Base-by-base conservation (phyloP, 2,329 filamentous ascomycete species). In the Botryotinia narcissicola region DNA sequence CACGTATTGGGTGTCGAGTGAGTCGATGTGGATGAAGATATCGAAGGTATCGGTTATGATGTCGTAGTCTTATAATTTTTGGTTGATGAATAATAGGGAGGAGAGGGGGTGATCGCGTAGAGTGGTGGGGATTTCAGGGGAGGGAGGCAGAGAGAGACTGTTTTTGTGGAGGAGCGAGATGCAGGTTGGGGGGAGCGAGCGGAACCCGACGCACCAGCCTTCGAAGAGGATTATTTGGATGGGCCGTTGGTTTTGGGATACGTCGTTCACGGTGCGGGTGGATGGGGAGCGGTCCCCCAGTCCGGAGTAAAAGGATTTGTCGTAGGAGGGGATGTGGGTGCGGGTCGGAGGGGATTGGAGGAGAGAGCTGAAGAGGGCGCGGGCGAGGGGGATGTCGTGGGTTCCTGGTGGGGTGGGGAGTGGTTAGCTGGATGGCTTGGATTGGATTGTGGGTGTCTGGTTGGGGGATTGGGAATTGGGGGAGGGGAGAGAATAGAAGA, bases 171-270 rank as follows among this genome's bases (percentile, higher is more conserved):
- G 88, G 42, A 78, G 74, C 73, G 83, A 80, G 2, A 92, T 77
- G 0, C 83, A 83, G 0, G 80, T 77, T 1, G 85, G 81, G 29
- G 83, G 78, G 35, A 91, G 82, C 0, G 90, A 83, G 14, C 87
- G 86, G 80, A 93, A 93, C 0, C 91, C 91, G 3, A 93, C 87
- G 80, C 89, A 92, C 91, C 91, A 93, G 2, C 91, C 91, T 81
- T 93, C 91, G 75, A 93, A 91, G 37, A 93, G 86, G 0, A 93
- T 85, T 1, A 92, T 85, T 5, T 83, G 76, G 37, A 82, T 81
- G 10, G 71, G 74, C 1, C 16, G 71, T 60, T 46, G 75, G 60
- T 20, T 44, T 72, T 6, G 82, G 80, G 1, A 66, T 74, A 48
- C 0, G 10, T 68, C 46, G 51, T 84, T 84, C 16, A 87, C 83